These are phyloP conservation scores for Diplocarpon rosae DNA, from an alignment of 2,329 filamentous ascomycete species.

Conservation along the genomic window DNA sequence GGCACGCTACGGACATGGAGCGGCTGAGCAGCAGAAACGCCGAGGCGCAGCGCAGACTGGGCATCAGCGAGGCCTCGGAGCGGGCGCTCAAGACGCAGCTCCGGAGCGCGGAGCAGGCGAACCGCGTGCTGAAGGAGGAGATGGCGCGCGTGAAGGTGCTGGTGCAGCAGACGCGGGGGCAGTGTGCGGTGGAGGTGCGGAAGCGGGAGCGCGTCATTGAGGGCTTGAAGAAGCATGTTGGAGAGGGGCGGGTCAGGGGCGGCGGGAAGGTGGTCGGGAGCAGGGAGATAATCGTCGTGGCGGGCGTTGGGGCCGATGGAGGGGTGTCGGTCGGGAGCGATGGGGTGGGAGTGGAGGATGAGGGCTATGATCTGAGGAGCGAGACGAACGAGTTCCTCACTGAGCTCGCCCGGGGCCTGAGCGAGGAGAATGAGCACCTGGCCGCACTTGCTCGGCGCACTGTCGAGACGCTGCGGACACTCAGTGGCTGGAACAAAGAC, in stretches of 20 bases:
- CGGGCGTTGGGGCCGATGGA: conserved; percentile 37
- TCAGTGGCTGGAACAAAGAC: conserved; percentile 44
- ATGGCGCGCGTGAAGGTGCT: conserved; percentile 66
- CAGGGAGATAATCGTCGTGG: conserved; percentile 45
- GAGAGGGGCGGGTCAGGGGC: conserved; percentile 54
- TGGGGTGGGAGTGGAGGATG: conserved; percentile 26
- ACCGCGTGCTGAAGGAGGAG: conserved; percentile 75
- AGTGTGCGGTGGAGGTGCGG: conserved; percentile 83
- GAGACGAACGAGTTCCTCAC: conserved; percentile 91
- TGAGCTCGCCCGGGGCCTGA: conserved; percentile 68
- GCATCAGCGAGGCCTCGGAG: conserved; percentile 58
- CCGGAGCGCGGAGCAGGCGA: conserved; percentile 60
- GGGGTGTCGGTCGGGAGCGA: conserved; percentile 27
- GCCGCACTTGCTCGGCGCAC: conserved; percentile 62
- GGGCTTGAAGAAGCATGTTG: conserved; percentile 75
- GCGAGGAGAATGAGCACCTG: conserved; percentile 83
- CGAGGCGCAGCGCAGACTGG: conserved; percentile 44
- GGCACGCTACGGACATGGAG: conserved; percentile 59
- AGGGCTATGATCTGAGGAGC: conserved; percentile 60
- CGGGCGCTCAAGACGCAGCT: conserved; percentile 58
- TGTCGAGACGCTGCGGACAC: conserved; percentile 57
- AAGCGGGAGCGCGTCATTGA: conserved; percentile 86
- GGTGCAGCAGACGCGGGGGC: conserved; percentile 71
- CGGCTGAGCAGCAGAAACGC: conserved; percentile 42
- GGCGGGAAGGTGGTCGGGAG: conserved; percentile 43